Base-by-base conservation (phyloP, 75 land plant species). In the Pinus taeda region DNA sequence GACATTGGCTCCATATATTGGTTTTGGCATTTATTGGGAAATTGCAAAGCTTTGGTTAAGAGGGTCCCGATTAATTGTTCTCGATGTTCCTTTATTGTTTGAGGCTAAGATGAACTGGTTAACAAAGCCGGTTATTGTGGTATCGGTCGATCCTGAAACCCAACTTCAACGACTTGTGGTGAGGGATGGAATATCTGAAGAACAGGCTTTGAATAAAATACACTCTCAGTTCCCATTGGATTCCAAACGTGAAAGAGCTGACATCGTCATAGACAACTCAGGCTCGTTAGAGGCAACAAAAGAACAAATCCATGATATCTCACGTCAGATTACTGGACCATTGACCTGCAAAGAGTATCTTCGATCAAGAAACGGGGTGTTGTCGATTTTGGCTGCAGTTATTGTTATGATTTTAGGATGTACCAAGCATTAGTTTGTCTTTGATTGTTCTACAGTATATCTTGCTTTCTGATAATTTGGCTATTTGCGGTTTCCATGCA, bases 61-160 rank as follows among this genome's bases (percentile, higher is more conserved):
- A 59, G 99, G 99, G 6, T 86, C 42, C 3, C 67, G 82, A 57
- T 86, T 87, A 61, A 87, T 94, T 57, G 84, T 94, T 59, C 85
- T 96, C 76, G 99, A 96, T 78, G 82, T 92, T 18, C 99, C 99
- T 45, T 79, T 96, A 75, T 73, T 96, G 76, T 93, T 94, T 85
- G 97, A 96, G 86, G 88, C 91, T 61, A 91, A 93, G 55, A 82
- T 96, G 85, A 81, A 91, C 74, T 79, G 75, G 62, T 81, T 93
- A 85, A 96, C 98, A 42, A 82, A 82, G 22, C 97, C 98, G 14
- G 74, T 92, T 45, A 81, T 96, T 69, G 98, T 94, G 29, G 94
- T 96, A 15, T 94, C 97, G 97, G 97, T 96, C 13, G 97, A 96
- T 78, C 83, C 89, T 26, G 83, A 87, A 21, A 93, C 94, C n/a